Base-by-base conservation (phyloP, 345 rosid genomes). In the Zanthoxylum bungeanum region DNA sequence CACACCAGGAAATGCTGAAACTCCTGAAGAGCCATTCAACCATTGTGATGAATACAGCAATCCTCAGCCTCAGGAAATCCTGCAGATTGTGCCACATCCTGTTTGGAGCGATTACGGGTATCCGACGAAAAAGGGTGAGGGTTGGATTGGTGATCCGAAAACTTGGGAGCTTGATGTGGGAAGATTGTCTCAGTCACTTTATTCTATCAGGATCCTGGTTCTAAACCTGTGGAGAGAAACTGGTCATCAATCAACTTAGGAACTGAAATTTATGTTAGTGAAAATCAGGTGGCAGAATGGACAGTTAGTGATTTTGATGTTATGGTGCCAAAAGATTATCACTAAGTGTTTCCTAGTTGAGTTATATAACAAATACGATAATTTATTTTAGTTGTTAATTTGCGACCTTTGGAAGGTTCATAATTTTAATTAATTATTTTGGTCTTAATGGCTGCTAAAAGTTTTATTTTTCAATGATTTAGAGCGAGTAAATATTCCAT, bases 41-140 rank as follows among this genome's bases (percentile, higher is more conserved):
- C 3, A n/a, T 9, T 33, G 74, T 0, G 74, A 71, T 10, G 58
- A 64, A 31, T 60, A 60, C 22, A 60, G 74, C 67, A 60, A 71
- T 39, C 75, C 68, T 2, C 75, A 71, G 36, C 67, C 69, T 4
- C 75, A 71, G n/a, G 75, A 62, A 55, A 61, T 71, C 25, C 37
- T 71, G 39, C 75, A 71, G 58, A 61, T 71, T 36, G n/a, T 71
- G 19, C 69, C 75, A 1, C 75, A 62, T 47, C 69, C 61, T 4
- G 21, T 71, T 7, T 71, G 75, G 75, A 68, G 60, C 0, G 68
- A 51, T 5, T 62, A 62, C 19, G 60, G 68, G 14, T 71, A 50
- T 44, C 68, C 68, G n/a, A 50, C 69, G 14, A 62, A 36, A 39
- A 61, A 62, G 36, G 75, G 75, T 8, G 68, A 61, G 30, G 75